phyloP scores from a whole-genome alignment of 805 yeast genomes.

The Cyberlindnera mississippiensis region DNA sequence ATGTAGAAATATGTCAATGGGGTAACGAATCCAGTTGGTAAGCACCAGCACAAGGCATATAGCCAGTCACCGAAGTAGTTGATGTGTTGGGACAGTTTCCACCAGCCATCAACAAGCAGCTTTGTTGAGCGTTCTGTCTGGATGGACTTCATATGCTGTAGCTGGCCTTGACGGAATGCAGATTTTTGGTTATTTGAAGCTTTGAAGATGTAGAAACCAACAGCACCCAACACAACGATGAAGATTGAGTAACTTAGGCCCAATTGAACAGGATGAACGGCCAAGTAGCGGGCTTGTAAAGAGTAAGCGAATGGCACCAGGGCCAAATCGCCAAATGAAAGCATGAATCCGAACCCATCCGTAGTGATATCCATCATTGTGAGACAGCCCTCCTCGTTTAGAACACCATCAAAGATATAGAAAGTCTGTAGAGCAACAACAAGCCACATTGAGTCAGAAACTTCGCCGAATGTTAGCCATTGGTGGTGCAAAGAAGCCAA shows the following conservation, averaged over 20 bases:
- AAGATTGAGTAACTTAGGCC: slow-evolving; percentile 35
- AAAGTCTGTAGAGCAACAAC: slow-evolving; percentile 69
- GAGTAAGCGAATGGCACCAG: slow-evolving; percentile 91
- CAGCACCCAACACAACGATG: slow-evolving; percentile 45
- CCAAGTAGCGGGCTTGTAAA: slow-evolving; percentile 77
- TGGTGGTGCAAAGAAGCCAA: slow-evolving; percentile 80
- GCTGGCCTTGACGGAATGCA: slow-evolving; percentile 73
- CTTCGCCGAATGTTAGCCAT: slow-evolving; percentile 52
- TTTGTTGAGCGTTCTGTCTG: slow-evolving; percentile 74
- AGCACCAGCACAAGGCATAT: slow-evolving; percentile 87
- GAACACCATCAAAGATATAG: slow-evolving; percentile 87
- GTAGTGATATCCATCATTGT: slow-evolving; percentile 96
- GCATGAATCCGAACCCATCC: slow-evolving; percentile 97
- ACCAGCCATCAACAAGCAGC: slow-evolving; percentile 90
- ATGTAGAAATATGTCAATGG: slow-evolving; percentile 86
- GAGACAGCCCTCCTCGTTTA: slow-evolving; percentile 84
- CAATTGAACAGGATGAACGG: slow-evolving; percentile 56
- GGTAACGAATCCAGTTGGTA: slow-evolving; percentile 79
- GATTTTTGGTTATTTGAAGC: slow-evolving; percentile 83
- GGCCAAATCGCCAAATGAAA: slow-evolving; percentile 89
- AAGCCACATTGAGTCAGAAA: slow-evolving; percentile 69
- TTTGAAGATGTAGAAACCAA: slow-evolving; percentile 82
- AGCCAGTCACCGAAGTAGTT: slow-evolving; percentile 96
- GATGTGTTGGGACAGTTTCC: slow-evolving; percentile 89
- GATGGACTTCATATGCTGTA: slow-evolving; percentile 64